phyloP scores from a whole-genome alignment of 2,329 filamentous ascomycete genomes.

The Aspergillus texensis region DNA sequence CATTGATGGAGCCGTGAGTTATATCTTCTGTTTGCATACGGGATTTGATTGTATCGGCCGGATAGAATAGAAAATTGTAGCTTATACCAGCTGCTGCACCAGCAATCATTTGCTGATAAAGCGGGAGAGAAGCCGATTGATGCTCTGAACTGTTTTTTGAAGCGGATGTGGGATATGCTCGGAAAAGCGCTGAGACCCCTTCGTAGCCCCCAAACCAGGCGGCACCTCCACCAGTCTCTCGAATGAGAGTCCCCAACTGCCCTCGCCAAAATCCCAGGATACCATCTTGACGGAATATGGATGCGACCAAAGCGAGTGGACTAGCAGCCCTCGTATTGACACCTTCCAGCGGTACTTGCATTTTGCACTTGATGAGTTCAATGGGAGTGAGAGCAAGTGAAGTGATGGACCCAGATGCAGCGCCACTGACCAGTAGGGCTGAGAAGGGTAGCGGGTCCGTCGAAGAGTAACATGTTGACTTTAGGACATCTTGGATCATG shows the following conservation, averaged over 20 bases:
- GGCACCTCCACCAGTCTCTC: slow-evolving; percentile 88
- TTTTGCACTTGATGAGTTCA: slow-evolving; percentile 97
- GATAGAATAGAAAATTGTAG: slow-evolving; percentile 98
- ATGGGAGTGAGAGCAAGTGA: slow-evolving; percentile 91
- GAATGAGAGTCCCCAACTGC: slow-evolving; percentile 87
- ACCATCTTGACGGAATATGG: slow-evolving; percentile 82
- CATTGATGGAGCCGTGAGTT: slow-evolving; percentile 40
- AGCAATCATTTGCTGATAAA: slow-evolving; percentile 85
- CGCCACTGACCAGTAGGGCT: slow-evolving; percentile 77
- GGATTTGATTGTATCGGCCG: slow-evolving; percentile 95
- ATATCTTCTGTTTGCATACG: slow-evolving; percentile 90
- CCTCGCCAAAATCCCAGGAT: slow-evolving; percentile 91
- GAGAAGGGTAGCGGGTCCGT: slow-evolving; percentile 68
- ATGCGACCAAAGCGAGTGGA: slow-evolving; percentile 71
- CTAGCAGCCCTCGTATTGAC: slow-evolving; percentile 54
- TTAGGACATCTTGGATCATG: slow-evolving; percentile 63
- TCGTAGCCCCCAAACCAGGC: slow-evolving; percentile 96
- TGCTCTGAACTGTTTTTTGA: slow-evolving; percentile 7
- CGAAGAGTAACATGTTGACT: slow-evolving; percentile 62
- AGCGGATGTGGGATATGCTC: slow-evolving; percentile 50
- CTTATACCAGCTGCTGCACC: slow-evolving; percentile 87
- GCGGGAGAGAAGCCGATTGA: slow-evolving; percentile 61
- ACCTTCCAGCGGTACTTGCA: slow-evolving; percentile 70
- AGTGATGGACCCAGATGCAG: slow-evolving; percentile 83
- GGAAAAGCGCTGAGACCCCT: slow-evolving; percentile 72